These are phyloP conservation scores for Eutreptiella sp. DNA, from an alignment of 208 protist species.

Conservation along the genomic window DNA sequence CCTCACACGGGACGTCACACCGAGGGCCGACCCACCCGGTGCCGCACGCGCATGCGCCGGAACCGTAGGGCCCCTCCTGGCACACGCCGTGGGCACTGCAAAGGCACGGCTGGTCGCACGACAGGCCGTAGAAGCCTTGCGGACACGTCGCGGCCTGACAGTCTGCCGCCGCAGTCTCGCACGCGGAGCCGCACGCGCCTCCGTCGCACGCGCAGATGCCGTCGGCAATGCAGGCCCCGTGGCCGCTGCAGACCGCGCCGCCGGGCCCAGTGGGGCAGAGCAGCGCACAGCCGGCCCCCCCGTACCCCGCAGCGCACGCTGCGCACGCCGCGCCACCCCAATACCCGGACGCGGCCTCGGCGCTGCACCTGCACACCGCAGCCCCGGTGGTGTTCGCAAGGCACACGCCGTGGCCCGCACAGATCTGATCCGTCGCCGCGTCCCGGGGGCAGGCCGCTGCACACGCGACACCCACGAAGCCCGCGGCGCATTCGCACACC, in stretches of 20 bases:
- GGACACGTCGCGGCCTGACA: no score
- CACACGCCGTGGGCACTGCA: no score
- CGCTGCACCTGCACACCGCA: slow-evolving; percentile 3
- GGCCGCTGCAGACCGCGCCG: neutral
- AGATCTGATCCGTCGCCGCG: no score
- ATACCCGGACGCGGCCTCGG: slow-evolving; percentile 4
- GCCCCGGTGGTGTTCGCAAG: neutral
- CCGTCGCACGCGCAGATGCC: no score
- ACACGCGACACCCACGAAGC: no score
- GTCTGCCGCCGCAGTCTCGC: no score
- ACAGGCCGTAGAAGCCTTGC: slow-evolving; percentile 15
- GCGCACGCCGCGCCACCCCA: slow-evolving; percentile 11
- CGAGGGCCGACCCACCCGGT: neutral
- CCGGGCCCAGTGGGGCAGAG: neutral
- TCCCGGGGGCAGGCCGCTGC: no score
- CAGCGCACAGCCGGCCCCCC: slow-evolving; percentile 5
- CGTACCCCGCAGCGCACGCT: slow-evolving; percentile 11
- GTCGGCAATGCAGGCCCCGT: no score
- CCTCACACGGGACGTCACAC: neutral
- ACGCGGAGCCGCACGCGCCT: no score
- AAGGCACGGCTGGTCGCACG: slow-evolving; percentile 3
- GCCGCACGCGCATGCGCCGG: neutral
- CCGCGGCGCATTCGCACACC: no score
- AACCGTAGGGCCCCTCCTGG: neutral
- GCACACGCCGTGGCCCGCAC: slow-evolving; percentile 5